phyloP scores from a whole-genome alignment of 192 early-diverging fungal genomes.

The Radiomyces spectabilis region DNA sequence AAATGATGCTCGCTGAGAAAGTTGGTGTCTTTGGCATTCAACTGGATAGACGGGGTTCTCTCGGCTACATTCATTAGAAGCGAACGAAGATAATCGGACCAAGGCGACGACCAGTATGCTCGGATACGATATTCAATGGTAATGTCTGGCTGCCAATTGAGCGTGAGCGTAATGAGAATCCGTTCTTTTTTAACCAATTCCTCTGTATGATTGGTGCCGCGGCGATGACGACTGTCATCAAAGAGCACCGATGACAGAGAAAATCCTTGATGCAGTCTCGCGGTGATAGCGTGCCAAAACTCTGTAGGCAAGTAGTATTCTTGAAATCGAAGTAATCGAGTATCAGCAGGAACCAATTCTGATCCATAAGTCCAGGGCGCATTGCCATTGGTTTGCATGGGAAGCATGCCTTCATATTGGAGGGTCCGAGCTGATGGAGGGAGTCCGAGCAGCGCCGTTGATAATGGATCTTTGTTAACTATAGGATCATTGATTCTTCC shows the following conservation, averaged over 20 bases:
- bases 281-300: slow-evolving; percentile 51
- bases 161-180: slow-evolving; percentile 54
- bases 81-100: too few relatives aligned
- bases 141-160: slow-evolving; percentile 70
- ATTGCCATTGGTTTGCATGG: slow-evolving; percentile 14
- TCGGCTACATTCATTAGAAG: background rate
- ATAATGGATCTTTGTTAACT: too few relatives aligned
- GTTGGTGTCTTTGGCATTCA: background rate
- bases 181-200: slow-evolving; percentile 31
- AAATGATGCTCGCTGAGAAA: slow-evolving; percentile 1
- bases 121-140: slow-evolving; percentile 68
- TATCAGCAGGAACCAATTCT: slow-evolving; percentile 52
- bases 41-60: background rate
- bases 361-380: slow-evolving; percentile 67
- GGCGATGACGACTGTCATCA: slow-evolving; percentile 30
- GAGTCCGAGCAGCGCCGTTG: too few relatives aligned
- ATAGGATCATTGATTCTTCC: slow-evolving; percentile 32
- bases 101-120: slow-evolving; percentile 25
- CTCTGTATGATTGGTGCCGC: background rate
- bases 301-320: slow-evolving; percentile 58
- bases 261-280: slow-evolving; percentile 67
- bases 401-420: too few relatives aligned
- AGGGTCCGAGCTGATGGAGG: too few relatives aligned
- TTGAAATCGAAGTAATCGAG: slow-evolving; percentile 48
- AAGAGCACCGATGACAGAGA: slow-evolving; percentile 47